Conservation (phyloP, 2,329 filamentous ascomycete genomes). For the Sordariomycetes sp. region DNA sequence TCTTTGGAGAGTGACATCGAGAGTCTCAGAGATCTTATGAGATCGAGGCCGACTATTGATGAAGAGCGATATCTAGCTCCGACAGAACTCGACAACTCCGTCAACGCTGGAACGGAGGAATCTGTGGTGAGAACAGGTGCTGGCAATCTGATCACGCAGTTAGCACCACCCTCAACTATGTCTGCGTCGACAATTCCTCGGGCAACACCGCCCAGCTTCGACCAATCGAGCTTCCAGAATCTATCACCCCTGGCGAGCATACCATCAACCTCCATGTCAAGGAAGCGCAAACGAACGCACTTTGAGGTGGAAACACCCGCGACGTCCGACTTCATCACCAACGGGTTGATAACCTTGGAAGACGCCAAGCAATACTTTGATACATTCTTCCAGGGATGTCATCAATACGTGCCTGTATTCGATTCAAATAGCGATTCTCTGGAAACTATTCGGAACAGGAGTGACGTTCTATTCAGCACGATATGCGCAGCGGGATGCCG, state of each 20-base stretch:
- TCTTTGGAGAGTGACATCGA: slow-evolving; percentile 6
- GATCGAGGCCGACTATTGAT: no score
- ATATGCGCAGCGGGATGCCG: slow-evolving; percentile 43
- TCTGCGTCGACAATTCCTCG: no score
- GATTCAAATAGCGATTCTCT: slow-evolving; percentile 29
- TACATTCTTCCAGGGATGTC: slow-evolving; percentile 16
- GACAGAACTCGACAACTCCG: no score
- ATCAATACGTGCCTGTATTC: slow-evolving; percentile 16
- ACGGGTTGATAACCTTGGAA: slow-evolving; percentile 11
- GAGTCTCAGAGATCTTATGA: no score
- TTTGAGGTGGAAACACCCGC: slow-evolving; percentile 7
- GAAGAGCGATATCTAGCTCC: no score
- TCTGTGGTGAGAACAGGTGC: no score
- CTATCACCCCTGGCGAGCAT: not conserved
- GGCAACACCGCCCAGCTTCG: no score
- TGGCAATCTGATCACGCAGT: no score
- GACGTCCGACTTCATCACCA: slow-evolving; percentile 11
- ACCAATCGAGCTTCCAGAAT: not conserved
- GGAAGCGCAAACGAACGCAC: slow-evolving; percentile 7
- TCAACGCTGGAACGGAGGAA: no score
- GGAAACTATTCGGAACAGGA: slow-evolving; percentile 32
- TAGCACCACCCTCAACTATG: no score
- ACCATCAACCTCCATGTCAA: not conserved
- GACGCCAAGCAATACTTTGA: slow-evolving; percentile 13
- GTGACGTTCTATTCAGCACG: slow-evolving; percentile 38